Base-by-base conservation (phyloP, 805 yeast species). In the Pichia membranifaciens region DNA sequence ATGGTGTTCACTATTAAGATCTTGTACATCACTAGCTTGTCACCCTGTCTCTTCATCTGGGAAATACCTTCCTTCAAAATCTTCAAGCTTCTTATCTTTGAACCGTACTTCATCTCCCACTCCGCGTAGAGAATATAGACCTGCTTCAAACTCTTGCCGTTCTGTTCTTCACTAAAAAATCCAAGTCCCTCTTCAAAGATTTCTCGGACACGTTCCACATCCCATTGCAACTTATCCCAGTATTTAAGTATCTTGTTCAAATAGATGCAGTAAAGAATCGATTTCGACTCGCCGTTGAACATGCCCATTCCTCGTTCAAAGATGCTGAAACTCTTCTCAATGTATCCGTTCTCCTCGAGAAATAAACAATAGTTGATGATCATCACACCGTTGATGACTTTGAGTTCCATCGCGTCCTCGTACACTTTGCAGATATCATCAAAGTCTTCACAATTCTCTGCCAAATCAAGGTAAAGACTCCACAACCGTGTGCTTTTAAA, bases 191-290 rank as follows among this genome's bases (percentile, higher is more conserved):
- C 78, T 41, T 87, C 96, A 65, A 86, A 89, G 15, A 84, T 57
- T 48, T 86, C 95, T 33, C 96, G 68, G 5, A 85, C 64, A 51
- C 83, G 65, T 53, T 83, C 88, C 2, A 67, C 47, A 2, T 70
- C 63, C 20, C 75, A 52, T 10, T 65, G 54, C 29, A 69, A 50
- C 37, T 66, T 69, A 1, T 47, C 33, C 41, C 55, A 57, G 21
- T 51, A 50, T 44, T 59, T 55, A 3, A 82, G 52, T 0, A 79
- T 73, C 46, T 76, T 79, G 0, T 74, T 63, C 29, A 89, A 59
- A 60, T 88, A 90, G 9, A 75, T 66, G 45, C 74, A 77, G 90
- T 91, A 87, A 16, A 89, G 70, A 54, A 87, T 87, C 55, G 74
- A 81, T 38, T 75, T 78, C 3, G 76, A 71, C 0, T 87, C 82